phyloP scores from a whole-genome alignment of 108 stramenopile species.

The Nannochloropsis gaditana region DNA sequence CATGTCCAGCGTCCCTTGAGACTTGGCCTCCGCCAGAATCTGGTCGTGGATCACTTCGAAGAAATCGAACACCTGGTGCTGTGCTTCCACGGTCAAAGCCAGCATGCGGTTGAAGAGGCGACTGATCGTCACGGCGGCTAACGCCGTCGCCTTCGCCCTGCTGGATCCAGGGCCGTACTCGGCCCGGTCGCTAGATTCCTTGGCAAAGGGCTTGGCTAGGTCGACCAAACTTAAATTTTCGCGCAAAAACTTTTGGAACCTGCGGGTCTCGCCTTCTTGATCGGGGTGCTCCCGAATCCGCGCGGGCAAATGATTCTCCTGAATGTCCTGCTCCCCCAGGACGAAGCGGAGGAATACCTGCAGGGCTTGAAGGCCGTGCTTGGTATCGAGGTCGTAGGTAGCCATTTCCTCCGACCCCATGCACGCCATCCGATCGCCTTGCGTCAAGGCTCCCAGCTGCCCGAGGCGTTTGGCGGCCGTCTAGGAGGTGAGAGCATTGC shows the following conservation, averaged over 20 bases:
- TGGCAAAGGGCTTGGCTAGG: background rate
- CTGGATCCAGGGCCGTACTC: background rate
- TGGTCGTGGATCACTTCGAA: background rate
- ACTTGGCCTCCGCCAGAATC: constrained; percentile 10
- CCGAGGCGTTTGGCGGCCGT: constrained; percentile 64
- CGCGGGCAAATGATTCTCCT: background rate
- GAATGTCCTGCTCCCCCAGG: background rate
- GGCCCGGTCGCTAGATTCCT: background rate
- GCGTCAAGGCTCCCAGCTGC: constrained; percentile 64
- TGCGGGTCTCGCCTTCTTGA: background rate
- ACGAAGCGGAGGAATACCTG: background rate
- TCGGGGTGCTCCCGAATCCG: background rate
- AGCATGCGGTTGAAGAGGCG: background rate
- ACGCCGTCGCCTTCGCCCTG: background rate
- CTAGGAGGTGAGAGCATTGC: background rate
- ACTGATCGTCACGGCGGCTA: background rate
- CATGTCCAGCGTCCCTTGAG: background rate
- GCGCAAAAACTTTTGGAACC: background rate
- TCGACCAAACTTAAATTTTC: background rate
- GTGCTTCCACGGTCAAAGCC: background rate
- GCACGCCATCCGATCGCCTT: constrained; percentile 66
- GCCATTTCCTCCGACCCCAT: constrained; percentile 26
- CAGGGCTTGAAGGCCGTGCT: background rate
- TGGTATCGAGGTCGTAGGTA: constrained; percentile 22
- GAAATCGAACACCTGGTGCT: constrained; percentile 14